Conservation (phyloP, 1,139 yeast species). For the Candida gigantensis region DNA sequence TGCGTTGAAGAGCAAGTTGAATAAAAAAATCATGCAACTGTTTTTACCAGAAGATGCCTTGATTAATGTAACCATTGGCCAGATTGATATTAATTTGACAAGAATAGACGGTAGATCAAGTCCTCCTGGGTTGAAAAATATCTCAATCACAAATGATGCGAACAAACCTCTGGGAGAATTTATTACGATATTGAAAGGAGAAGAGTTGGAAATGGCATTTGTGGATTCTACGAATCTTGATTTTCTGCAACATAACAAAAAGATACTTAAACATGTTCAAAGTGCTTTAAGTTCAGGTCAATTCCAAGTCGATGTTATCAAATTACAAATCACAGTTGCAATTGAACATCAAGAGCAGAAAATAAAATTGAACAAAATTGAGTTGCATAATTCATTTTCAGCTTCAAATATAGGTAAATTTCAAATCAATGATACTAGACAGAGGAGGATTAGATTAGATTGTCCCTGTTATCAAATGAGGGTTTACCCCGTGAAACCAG, state of each 20-base stretch:
- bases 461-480: constrained; percentile 14
- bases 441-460: constrained; percentile 9
- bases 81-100: constrained; percentile 14
- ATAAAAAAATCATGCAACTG: constrained; percentile 13
- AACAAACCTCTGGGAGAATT: constrained; percentile 2
- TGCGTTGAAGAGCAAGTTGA: constrained; percentile 15
- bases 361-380: constrained; percentile 16
- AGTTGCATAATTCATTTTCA: constrained; percentile 12
- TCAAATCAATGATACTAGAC: constrained; percentile 2
- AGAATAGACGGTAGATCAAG: constrained; percentile 9
- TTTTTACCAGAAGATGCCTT: constrained; percentile 15
- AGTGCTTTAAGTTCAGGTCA: constrained; percentile 25
- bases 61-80: constrained; percentile 16
- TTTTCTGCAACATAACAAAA: constrained; percentile 9
- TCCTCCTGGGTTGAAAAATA: constrained; percentile 12
- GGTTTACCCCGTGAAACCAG: constrained; percentile 26
- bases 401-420: constrained; percentile 6
- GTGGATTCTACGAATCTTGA: constrained; percentile 13
- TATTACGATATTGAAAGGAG: constrained; percentile 9
- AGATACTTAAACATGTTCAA: constrained; percentile 27
- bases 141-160: constrained; percentile 14
- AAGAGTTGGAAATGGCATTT: constrained; percentile 14
- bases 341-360: constrained; percentile 8
- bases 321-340: constrained; percentile 15
- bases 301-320: constrained; percentile 21